Base-by-base conservation (phyloP, 495 filamentous ascomycete genomes). In the Elaphomyces granulatus region DNA sequence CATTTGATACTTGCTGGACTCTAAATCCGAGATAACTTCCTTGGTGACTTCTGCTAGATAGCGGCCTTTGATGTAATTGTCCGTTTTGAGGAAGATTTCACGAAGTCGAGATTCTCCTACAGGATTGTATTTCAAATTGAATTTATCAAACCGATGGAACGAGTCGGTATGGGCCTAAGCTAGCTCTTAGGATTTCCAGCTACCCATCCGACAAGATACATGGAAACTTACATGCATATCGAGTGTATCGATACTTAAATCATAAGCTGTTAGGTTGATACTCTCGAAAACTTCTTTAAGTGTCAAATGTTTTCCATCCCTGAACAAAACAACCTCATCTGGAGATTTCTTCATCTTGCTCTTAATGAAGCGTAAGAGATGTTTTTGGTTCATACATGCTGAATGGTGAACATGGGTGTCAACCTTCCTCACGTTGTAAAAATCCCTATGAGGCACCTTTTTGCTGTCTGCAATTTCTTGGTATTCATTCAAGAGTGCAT, bases 1-100 rank as follows among this genome's bases (percentile, higher is more conserved):
- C 83, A 98, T 94, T 58, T 98, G 90, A 52, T 98, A 96, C 55
- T 98, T 98, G 72, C 88, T 95, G 21, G 88, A 88, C 58, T 98
- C 90, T 15, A 98, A 64, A 62, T 98, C 90, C n/a, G 84, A 76
- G 19, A 98, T 94, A 30, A 98, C 90, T 55, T 98, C 90, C 51
- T 90, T 90, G 6, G 92, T 96, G 32, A 98, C 92, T 51, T 98
- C 90, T 0, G 90, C 90, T 15, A 98, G 70, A 58, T 98, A 98
- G 20, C 87, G 80, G 16, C 90, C 90, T 46, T 93, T 75, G 50
- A 98, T 93, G 60, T 83, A 87, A 60, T 98, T 98, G 60, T 98
- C 92, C 23, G 90, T 96, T 64, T 98, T 98, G 23, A 98, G 64
- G 57, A 98, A 98, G 46, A 98, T 96, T 26, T 87, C 92, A 43